Conservation (phyloP, 225 moss, liverwort and hornwort genomes). For the Polytrichum commune region DNA sequence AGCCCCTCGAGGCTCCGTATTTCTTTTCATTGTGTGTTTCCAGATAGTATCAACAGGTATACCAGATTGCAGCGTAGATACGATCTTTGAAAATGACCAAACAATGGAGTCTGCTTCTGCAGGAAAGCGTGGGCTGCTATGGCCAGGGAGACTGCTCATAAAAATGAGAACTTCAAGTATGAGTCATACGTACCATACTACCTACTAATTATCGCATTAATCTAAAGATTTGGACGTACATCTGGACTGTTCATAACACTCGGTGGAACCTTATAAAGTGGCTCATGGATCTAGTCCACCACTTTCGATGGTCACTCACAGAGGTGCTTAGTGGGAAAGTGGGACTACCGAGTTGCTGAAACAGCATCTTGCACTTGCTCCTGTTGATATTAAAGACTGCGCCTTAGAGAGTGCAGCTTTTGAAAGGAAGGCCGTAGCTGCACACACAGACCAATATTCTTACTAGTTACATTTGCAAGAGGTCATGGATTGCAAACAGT, state of each 20-base stretch:
- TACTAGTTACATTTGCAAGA: background rate
- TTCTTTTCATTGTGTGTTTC: background rate
- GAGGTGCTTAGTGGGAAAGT: background rate
- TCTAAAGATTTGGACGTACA: background rate
- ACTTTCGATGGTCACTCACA: background rate
- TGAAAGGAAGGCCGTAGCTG: too few relatives aligned
- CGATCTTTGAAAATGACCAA: background rate
- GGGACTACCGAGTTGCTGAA: background rate
- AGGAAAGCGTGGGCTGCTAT: slow-evolving; percentile 68
- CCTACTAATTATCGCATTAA: background rate
- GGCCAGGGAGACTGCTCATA: slow-evolving; percentile 29
- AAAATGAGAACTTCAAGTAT: slow-evolving; percentile 66
- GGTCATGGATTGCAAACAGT: background rate
- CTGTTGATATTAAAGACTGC: too few relatives aligned
- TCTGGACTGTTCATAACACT: background rate
- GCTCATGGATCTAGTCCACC: background rate
- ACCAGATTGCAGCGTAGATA: background rate
- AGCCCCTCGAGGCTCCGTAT: too few relatives aligned
- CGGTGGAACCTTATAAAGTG: background rate
- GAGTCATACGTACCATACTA: background rate
- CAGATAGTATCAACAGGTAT: background rate
- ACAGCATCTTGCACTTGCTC: too few relatives aligned
- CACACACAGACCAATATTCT: too few relatives aligned
- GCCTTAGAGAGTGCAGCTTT: too few relatives aligned
- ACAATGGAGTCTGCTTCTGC: slow-evolving; percentile 6